Evolutionary conservation across 176 grass and related monocot genomes (phyloP), one percentile per base, ranked within the genome.

Genomic region (Saccharum officinarum): DNA sequence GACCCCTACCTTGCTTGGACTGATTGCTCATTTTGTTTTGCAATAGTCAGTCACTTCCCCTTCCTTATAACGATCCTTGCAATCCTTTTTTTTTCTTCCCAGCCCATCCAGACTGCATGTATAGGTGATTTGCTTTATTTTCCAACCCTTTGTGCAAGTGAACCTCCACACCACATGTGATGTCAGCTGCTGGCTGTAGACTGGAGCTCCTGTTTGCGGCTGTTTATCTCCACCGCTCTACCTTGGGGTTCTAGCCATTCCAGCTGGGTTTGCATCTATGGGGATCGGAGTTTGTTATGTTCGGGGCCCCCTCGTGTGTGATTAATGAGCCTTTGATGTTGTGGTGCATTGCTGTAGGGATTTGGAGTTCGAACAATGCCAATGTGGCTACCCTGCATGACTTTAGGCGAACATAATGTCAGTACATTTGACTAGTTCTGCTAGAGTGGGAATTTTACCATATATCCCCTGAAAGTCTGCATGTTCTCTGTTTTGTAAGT

Each of bases 381-480:
- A 82, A 87, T 87, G 62, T 76, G 38, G 78, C 49, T 82, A 76
- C 23, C 37, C 71, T 69, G 60, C 37, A 31, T 65, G 46, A 52
- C 59, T 59, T 5, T 75, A 17, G 61, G 8, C 47, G 59, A 38
- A 60, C 64, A 38, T 38, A 28, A 20, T 40, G 17, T 34, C 47
- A 41, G 33, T 54, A 37, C 37, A 47, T 77, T 69, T 42, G 23
- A 15, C 36, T 33, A 42, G 36, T 76, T 47, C 20, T 4, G 17
- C 8, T 67, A 10, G 33, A 47, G 31, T 84, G 31, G 23, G n/a
- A 14, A 20, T 31, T 59, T 78, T 17, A 78, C 10, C 68, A 42
- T 37, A 71, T 37, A 26, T 38, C 45, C 62, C 25, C 16, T 55
- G 61, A 67, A 67, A 54, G 17, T 76, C 23, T 50, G 34, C 13